These are phyloP conservation scores for Krasilnikovozyma curviuscula DNA, from an alignment of 768 basidiomycete species.

Conservation along the genomic window DNA sequence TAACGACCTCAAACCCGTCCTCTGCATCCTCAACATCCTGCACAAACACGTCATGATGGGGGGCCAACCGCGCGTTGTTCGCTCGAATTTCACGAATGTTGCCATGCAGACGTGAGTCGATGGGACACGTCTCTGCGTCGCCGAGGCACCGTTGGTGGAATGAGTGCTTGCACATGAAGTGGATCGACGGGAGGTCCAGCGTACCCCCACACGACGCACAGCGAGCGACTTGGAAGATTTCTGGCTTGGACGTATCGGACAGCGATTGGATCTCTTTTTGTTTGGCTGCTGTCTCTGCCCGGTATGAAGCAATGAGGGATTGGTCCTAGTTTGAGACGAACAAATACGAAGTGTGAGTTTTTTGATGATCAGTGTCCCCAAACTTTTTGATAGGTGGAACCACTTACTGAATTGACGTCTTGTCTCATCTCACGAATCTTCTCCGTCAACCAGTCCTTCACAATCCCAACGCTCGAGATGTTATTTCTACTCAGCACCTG, in stretches of 20 bases:
- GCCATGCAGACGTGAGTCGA: slow-evolving; percentile 67
- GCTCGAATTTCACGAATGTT: slow-evolving; percentile 73
- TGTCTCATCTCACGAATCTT: slow-evolving; percentile 52
- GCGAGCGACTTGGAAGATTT: slow-evolving; percentile 82
- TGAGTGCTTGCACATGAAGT: slow-evolving; percentile 97
- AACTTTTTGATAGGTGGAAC: too few species aligned
- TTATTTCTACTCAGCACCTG: slow-evolving; percentile 73
- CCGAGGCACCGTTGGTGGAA: slow-evolving; percentile 80
- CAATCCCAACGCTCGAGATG: slow-evolving; percentile 73
- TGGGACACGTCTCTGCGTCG: too few species aligned
- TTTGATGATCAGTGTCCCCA: too few species aligned
- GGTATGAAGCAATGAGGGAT: slow-evolving; percentile 69
- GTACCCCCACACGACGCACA: slow-evolving; percentile 78
- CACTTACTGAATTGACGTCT: slow-evolving; percentile 60
- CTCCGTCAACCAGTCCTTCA: slow-evolving; percentile 74
- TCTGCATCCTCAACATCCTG: slow-evolving; percentile 26
- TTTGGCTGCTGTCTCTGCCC: slow-evolving; percentile 60
- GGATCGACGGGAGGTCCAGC: slow-evolving; percentile 77
- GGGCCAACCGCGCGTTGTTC: slow-evolving; percentile 61
- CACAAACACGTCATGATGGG: slow-evolving; percentile 28
- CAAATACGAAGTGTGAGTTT: background rate
- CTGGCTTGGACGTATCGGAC: slow-evolving; percentile 53
- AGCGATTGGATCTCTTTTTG: slow-evolving; percentile 64
- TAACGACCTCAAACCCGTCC: slow-evolving; percentile 27
- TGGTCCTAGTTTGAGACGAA: slow-evolving; percentile 44